phyloP scores from a whole-genome alignment of 2,329 filamentous ascomycete species.

The Aureobasidium leucospermi region DNA sequence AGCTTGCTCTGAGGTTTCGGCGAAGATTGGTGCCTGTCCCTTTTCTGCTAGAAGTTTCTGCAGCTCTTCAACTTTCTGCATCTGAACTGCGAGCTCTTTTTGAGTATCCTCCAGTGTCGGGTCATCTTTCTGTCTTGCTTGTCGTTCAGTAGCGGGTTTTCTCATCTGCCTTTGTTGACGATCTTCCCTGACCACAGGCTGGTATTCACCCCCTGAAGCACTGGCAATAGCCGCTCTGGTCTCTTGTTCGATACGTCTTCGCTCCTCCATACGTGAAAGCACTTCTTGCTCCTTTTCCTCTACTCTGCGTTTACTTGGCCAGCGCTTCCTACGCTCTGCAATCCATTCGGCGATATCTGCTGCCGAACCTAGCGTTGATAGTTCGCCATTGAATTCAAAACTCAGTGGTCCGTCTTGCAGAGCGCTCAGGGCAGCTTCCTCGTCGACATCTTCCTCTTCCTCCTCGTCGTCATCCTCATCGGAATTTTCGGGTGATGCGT shows the following conservation, averaged over 20 bases:
- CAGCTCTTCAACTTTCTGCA: constrained; percentile 25
- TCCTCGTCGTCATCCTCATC: constrained; percentile 33
- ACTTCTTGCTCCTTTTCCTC: constrained; percentile 43
- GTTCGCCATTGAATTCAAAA: constrained; percentile 51
- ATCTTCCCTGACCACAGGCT: not conserved
- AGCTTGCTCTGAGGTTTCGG: not conserved
- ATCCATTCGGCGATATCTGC: constrained; percentile 75
- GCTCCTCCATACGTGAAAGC: constrained; percentile 19
- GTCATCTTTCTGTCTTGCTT: not conserved
- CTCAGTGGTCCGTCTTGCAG: constrained; percentile 25
- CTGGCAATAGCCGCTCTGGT: constrained; percentile 9
- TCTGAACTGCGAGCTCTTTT: constrained; percentile 16
- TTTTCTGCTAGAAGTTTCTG: constrained; percentile 23
- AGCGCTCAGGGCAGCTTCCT: constrained; percentile 47
- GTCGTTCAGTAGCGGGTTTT: not conserved
- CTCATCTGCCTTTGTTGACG: not conserved
- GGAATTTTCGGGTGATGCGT: constrained; percentile 16
- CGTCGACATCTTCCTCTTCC: constrained; percentile 62
- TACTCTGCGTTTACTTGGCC: constrained; percentile 67
- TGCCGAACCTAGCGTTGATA: constrained; percentile 45
- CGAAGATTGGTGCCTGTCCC: not conserved
- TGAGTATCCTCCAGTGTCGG: constrained; percentile 16
- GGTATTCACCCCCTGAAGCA: constrained; percentile 9
- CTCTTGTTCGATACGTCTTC: constrained; percentile 24
- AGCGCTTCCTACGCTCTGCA: constrained; percentile 70